phyloP scores from a whole-genome alignment of 371 early-diverging fungal species.

The Mortierella sp. region DNA sequence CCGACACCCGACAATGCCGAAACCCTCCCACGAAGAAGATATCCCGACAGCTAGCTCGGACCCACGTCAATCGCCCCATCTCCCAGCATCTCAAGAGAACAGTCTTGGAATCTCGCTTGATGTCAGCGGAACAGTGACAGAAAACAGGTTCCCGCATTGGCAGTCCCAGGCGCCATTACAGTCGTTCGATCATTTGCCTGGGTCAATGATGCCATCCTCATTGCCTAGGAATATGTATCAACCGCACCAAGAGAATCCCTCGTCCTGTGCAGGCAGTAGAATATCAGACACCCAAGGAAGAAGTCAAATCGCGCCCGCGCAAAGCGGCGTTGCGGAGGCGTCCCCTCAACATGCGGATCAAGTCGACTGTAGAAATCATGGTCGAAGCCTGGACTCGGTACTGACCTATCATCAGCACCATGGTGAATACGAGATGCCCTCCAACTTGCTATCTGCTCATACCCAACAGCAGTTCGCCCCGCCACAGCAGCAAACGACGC shows the following conservation, averaged over 20 bases:
- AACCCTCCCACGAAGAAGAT: slow-evolving; percentile 42
- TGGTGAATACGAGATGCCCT: slow-evolving; percentile 8
- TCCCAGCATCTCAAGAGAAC: slow-evolving; percentile 18
- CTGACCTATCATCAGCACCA: slow-evolving; percentile 6
- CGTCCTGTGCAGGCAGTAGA: neutral
- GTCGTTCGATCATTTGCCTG: slow-evolving; percentile 7
- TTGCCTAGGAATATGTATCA: neutral
- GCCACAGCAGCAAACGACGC: slow-evolving; percentile 1
- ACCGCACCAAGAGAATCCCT: neutral
- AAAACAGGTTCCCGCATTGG: slow-evolving; percentile 51
- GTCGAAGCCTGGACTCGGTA: slow-evolving; percentile 2
- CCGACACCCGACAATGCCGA: no score
- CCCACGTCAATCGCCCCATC: slow-evolving; percentile 11
- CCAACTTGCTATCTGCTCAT: neutral
- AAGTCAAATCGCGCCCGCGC: slow-evolving; percentile 34
- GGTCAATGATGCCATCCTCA: neutral
- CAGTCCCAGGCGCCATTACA: slow-evolving; percentile 39
- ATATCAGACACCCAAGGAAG: slow-evolving; percentile 1
- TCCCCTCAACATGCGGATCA: neutral
- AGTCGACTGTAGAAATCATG: slow-evolving; percentile 1
- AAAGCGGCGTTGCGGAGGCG: neutral
- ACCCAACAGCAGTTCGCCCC: neutral
- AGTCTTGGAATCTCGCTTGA: slow-evolving; percentile 42
- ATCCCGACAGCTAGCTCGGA: slow-evolving; percentile 5
- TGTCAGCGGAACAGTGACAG: slow-evolving; percentile 43